Conservation (phyloP, 495 filamentous ascomycete genomes). For the Neurospora sp. region DNA sequence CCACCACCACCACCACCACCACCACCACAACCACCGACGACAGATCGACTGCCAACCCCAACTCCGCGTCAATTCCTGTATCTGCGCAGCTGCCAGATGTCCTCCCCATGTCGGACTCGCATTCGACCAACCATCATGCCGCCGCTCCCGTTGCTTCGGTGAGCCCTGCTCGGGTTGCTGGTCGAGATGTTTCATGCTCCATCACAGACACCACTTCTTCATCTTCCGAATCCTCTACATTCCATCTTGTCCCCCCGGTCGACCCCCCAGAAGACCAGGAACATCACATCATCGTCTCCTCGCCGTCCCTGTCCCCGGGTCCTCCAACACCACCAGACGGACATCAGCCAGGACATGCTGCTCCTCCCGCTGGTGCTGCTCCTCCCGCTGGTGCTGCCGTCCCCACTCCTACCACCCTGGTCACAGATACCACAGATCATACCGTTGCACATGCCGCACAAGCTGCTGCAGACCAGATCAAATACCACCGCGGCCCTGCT, state of each 20-base stretch:
- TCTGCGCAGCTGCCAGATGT: conserved; percentile 30
- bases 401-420: conserved; percentile 16
- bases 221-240: not conserved
- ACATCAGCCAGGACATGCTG: conserved; percentile 13
- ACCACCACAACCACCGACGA: not conserved
- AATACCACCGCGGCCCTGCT: conserved; percentile 34
- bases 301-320: conserved; percentile 1
- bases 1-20: not conserved
- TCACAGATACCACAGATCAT: conserved; percentile 10
- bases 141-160: conserved; percentile 40
- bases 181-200: conserved; percentile 3
- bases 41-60: not conserved
- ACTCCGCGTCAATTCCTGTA: not conserved
- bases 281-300: conserved; percentile 15
- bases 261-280: conserved; percentile 9
- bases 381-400: conserved; percentile 17
- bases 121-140: conserved; percentile 36
- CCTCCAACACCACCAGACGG: conserved; percentile 1
- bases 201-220: not conserved
- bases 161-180: conserved; percentile 27
- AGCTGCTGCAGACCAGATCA: conserved; percentile 32
- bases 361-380: conserved; percentile 17
- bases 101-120: conserved; percentile 41
- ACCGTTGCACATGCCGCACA: conserved; percentile 5
- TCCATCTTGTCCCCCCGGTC: conserved; percentile 1